A percentile compares a stretch with the other conserved stretches of the same genome.
These are phyloP conservation scores for Sarcomyxa edulis DNA, from an alignment of 768 basidiomycete species.

Conservation along the genomic window DNA sequence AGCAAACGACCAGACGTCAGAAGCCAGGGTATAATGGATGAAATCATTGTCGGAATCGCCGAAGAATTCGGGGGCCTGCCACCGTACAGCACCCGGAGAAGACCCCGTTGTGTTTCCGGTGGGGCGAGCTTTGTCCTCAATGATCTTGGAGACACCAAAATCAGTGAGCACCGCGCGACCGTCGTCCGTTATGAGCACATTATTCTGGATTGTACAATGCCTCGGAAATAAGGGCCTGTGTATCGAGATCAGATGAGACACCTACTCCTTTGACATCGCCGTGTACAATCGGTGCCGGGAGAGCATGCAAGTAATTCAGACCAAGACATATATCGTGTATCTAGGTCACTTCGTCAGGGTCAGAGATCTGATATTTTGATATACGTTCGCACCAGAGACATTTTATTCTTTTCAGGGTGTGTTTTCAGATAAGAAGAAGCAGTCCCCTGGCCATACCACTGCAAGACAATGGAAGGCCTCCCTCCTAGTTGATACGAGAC, in stretches of 20 bases:
- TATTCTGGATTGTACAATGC: conserved; percentile 14
- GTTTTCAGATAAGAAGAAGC: conserved; percentile 37
- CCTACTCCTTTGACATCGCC: conserved; percentile 24
- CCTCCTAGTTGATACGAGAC: conserved; percentile 10
- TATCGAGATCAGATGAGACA: too few species aligned
- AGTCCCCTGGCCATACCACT: conserved; percentile 33
- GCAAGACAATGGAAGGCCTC: conserved; percentile 20
- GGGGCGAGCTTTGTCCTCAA: conserved; percentile 11
- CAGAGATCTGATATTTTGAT: too few species aligned
- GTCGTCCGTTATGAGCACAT: conserved; percentile 30
- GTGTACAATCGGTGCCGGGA: conserved; percentile 27
- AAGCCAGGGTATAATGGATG: too few species aligned
- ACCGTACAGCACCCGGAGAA: conserved; percentile 20
- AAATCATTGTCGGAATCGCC: too few species aligned
- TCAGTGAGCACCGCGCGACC: conserved; percentile 21
- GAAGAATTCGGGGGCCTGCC: conserved; percentile 24
- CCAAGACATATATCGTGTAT: conserved; percentile 39
- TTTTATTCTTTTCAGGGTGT: too few species aligned
- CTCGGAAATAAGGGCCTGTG: background rate
- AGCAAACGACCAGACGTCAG: conserved; percentile 23
- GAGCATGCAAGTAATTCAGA: conserved; percentile 35
- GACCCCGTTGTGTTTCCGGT: too few species aligned
- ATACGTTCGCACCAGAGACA: too few species aligned
- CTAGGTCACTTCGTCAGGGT: conserved; percentile 15
- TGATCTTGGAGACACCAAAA: conserved; percentile 23